Evolutionary conservation across 2,329 filamentous ascomycete genomes (phyloP), one percentile per base, ranked within the genome.

Genomic region (Fusarium metavorans): DNA sequence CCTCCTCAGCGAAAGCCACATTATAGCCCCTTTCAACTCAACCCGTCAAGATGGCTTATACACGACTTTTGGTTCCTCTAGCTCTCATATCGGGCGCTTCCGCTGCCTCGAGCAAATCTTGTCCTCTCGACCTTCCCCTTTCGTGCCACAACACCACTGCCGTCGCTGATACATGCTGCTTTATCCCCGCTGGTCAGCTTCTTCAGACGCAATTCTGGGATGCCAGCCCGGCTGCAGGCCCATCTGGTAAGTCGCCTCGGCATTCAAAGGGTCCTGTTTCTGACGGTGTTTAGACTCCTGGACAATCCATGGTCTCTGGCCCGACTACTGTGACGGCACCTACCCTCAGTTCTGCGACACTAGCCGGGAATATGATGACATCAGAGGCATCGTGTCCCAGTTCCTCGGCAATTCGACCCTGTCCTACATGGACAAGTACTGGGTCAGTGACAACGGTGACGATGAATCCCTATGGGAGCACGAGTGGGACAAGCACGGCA

Each of bases 191-290:
- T 5, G 93, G 93, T 9, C 89, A 93, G 71, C 83, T 95, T 52
- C 86, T 95, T 6, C 89, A 91, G 81, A 95, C 93, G 3, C 93
- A 95, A 77, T 95, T 95, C 83, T 95, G 93, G 93, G 93, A 95
- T 78, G 88, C 90, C 0, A 80, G 88, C 67, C 92, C 92, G 2
- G 85, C 87, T 1, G 88, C 89, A 4, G 92, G 93, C 0, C 92
- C 93, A 2, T 64, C 74, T 14, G 75, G 79, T 79, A 32, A 54
- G 67, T 66, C 8, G 6, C 5, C 2, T 1, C 2, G 6, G 0
- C 3, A 2, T 5, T 23, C 5, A 18, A 9, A 3, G 5, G 27
- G 6, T 5, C 5, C 10, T 10, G 7, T 11, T 20, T 11, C 59
- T 77, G 20, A 78, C 13, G 4, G 2, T 6, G 1, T 8, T 83